phyloP scores from a whole-genome alignment of 2,329 filamentous ascomycete species.

The Aspergillus persii region DNA sequence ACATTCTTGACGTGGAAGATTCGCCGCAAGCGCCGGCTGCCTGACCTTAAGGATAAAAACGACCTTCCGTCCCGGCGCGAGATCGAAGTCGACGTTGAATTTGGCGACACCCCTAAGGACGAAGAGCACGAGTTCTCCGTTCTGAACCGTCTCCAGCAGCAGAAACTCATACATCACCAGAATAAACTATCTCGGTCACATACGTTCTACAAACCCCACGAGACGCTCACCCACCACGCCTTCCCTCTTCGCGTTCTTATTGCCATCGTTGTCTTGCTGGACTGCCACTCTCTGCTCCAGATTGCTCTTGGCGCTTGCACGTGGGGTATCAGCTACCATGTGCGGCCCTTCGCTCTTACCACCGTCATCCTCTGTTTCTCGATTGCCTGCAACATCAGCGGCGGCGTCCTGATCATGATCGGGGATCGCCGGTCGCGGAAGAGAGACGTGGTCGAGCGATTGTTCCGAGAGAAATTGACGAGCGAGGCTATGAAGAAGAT shows the following conservation, averaged over 20 bases:
- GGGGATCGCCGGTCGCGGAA: slow-evolving; percentile 76
- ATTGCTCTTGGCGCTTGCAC: slow-evolving; percentile 76
- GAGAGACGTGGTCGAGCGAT: slow-evolving; percentile 77
- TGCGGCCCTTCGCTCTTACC: slow-evolving; percentile 69
- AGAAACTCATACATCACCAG: slow-evolving; percentile 71
- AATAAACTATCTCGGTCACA: slow-evolving; percentile 77
- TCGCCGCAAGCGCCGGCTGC: slow-evolving; percentile 61
- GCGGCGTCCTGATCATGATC: slow-evolving; percentile 71
- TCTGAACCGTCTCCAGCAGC: slow-evolving; percentile 64
- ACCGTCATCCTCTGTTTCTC: slow-evolving; percentile 78
- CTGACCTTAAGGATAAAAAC: slow-evolving; percentile 65
- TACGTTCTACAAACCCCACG: slow-evolving; percentile 86
- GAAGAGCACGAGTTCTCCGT: slow-evolving; percentile 60
- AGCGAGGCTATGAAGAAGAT: slow-evolving; percentile 60
- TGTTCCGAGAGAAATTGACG: slow-evolving; percentile 75
- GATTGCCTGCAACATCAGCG: slow-evolving; percentile 73
- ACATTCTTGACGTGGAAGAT: slow-evolving; percentile 64
- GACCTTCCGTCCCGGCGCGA: slow-evolving; percentile 57
- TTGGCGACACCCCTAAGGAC: slow-evolving; percentile 40
- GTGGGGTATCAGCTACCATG: slow-evolving; percentile 72
- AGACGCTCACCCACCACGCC: slow-evolving; percentile 76
- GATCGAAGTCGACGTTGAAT: slow-evolving; percentile 46
- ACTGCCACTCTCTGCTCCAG: slow-evolving; percentile 76
- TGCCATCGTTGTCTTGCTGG: slow-evolving; percentile 73
- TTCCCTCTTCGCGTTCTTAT: slow-evolving; percentile 74